Conservation (phyloP, 169 alveolate genomes). For the Perkinsus chesapeaki region DNA sequence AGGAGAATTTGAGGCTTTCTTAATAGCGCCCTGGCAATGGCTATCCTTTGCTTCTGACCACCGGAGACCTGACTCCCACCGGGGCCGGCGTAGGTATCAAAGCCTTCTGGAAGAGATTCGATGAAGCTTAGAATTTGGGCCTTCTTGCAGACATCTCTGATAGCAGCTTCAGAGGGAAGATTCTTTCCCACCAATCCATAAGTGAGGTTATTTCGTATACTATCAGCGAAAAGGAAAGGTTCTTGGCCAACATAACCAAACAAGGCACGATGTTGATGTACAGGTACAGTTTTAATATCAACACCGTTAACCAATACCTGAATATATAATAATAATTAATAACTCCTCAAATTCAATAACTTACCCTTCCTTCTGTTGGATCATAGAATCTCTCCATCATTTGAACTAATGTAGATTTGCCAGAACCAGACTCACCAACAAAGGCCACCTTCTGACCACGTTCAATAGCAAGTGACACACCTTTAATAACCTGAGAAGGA, state of each 20-base stretch:
- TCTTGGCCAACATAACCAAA: slow-evolving; percentile 58
- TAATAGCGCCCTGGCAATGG: slow-evolving; percentile 61
- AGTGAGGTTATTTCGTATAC: slow-evolving; percentile 62
- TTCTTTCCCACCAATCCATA: slow-evolving; percentile 42
- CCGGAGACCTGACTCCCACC: slow-evolving; percentile 53
- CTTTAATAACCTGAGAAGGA: slow-evolving; percentile 18
- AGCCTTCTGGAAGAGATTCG: slow-evolving; percentile 39
- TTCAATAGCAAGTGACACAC: slow-evolving; percentile 37
- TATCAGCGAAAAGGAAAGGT: slow-evolving; percentile 63
- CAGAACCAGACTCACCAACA: slow-evolving; percentile 91
- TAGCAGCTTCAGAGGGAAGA: slow-evolving; percentile 62
- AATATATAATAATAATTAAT: slow-evolving; percentile 49
- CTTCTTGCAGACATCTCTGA: slow-evolving; percentile 51
- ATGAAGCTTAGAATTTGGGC: slow-evolving; percentile 72
- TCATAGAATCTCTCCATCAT: slow-evolving; percentile 80
- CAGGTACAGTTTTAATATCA: slow-evolving; percentile 17
- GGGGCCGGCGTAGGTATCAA: slow-evolving; percentile 49
- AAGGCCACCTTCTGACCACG: slow-evolving; percentile 79
- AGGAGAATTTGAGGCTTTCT: slow-evolving; percentile 53
- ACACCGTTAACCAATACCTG: slow-evolving; percentile 50
- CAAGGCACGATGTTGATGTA: slow-evolving; percentile 25
- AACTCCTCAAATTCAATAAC: background rate
- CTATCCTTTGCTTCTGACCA: slow-evolving; percentile 68
- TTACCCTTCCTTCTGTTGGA: slow-evolving; percentile 23
- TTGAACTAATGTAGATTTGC: slow-evolving; percentile 90